These are phyloP conservation scores for Rehmannia glutinosa DNA, from an alignment of 257 asterid genomes.

Conservation along the genomic window DNA sequence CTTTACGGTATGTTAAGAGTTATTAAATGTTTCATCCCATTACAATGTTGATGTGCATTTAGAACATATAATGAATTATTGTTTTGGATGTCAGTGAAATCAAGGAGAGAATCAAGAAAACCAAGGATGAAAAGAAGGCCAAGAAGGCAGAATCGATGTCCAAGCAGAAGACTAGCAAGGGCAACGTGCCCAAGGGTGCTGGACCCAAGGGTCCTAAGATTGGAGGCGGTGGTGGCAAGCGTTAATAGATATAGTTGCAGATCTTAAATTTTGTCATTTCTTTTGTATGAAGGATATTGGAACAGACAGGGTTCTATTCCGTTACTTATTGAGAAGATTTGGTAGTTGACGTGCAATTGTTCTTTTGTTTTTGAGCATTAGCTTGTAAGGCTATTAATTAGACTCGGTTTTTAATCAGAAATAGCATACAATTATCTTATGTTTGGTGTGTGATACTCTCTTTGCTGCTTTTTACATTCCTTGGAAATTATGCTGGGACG, in stretches of 20 bases:
- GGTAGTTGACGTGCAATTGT: too few relatives aligned
- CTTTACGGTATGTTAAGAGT: constrained; percentile 50
- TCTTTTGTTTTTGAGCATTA: neutral
- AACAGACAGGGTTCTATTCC: too few relatives aligned
- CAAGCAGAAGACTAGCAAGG: constrained; percentile 60
- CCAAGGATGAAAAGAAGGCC: constrained; percentile 87
- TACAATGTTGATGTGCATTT: neutral
- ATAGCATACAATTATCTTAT: too few relatives aligned
- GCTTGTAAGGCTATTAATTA: too few relatives aligned
- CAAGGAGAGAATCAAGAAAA: constrained; percentile 85
- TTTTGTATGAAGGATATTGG: neutral
- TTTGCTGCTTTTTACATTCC: too few relatives aligned
- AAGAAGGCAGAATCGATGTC: constrained; percentile 71
- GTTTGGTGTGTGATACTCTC: too few relatives aligned
- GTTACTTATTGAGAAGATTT: neutral
- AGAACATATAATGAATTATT: neutral
- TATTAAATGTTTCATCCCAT: neutral
- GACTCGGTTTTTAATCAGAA: too few relatives aligned
- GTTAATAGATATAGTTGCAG: constrained; percentile 18
- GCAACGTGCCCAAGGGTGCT: constrained; percentile 48
- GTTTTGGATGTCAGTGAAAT: constrained; percentile 47
- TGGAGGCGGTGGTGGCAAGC: constrained; percentile 91
- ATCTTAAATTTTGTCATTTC: neutral
- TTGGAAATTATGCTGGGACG: too few relatives aligned
- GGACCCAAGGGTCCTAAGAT: constrained; percentile 66